Evolutionary conservation across 768 basidiomycete genomes (phyloP).

Genomic region (Kockovaella imperatae): DNA sequence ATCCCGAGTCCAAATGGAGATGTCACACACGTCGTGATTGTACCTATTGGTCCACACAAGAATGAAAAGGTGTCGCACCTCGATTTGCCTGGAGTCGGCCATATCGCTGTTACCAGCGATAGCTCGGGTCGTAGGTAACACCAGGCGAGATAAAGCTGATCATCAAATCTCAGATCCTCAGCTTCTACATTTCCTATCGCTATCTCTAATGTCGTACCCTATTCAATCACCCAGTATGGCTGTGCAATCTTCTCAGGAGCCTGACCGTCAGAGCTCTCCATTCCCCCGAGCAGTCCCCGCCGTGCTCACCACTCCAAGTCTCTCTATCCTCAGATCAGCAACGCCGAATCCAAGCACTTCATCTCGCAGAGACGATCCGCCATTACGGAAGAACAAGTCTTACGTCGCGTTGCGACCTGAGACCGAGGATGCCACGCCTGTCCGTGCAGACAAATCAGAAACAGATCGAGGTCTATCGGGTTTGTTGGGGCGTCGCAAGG

Average conservation of each 20-base stretch:
- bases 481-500: too few species aligned
- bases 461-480: constrained; percentile 26
- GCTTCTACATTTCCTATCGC: constrained; percentile 19
- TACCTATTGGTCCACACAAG: constrained; percentile 6
- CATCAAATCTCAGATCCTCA: constrained; percentile 1
- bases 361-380: constrained; percentile 1
- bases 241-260: background rate
- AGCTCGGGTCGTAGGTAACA: constrained; percentile 3
- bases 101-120: constrained; percentile 9
- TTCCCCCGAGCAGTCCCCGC: background rate
- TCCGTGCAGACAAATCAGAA: constrained; percentile 1
- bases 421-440: too few species aligned
- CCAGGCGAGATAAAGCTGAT: background rate
- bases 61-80: constrained; percentile 1
- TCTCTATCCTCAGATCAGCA: background rate
- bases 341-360: background rate
- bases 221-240: constrained; percentile 23
- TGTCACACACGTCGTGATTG: constrained; percentile 28
- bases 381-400: background rate
- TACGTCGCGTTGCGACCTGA: too few species aligned
- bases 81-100: constrained; percentile 33
- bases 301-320: background rate
- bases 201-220: constrained; percentile 22
- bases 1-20: constrained; percentile 34
- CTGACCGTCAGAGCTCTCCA: background rate